These are phyloP conservation scores for Urtica urens DNA, from an alignment of 306 rosid species.

Conservation along the genomic window DNA sequence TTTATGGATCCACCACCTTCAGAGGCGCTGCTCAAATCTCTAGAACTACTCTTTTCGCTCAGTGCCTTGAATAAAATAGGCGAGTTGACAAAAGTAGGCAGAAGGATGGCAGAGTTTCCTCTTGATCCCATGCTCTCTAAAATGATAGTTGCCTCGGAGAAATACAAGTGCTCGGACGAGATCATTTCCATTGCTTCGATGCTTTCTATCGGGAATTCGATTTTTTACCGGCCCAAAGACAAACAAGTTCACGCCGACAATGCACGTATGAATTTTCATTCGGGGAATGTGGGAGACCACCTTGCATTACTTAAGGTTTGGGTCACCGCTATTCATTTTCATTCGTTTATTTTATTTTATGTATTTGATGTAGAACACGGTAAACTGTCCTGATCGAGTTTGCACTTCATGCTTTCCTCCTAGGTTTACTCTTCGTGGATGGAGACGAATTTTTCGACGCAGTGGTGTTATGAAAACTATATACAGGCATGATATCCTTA, in stretches of 20 bases:
- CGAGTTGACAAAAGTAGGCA: constrained; percentile 79
- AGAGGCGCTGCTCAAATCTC: constrained; percentile 80
- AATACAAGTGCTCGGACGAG: constrained; percentile 76
- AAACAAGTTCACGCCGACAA: constrained; percentile 97
- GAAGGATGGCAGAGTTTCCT: constrained; percentile 96
- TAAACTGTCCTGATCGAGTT: constrained; percentile 5
- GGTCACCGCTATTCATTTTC: background rate
- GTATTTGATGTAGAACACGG: constrained; percentile 2
- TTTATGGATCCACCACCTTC: constrained; percentile 99
- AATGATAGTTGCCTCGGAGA: constrained; percentile 88
- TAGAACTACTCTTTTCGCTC: constrained; percentile 78
- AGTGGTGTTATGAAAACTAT: constrained; percentile 91
- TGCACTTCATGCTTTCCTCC: background rate
- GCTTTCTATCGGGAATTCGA: constrained; percentile 90
- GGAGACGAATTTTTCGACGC: constrained; percentile 91
- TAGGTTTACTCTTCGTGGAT: constrained; percentile 95
- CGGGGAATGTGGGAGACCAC: constrained; percentile 92
- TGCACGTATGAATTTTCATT: constrained; percentile 82
- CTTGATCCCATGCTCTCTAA: constrained; percentile 92
- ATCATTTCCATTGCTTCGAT: constrained; percentile 79
- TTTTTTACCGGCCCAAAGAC: constrained; percentile 95
- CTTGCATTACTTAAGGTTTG: constrained; percentile 71
- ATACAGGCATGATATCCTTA: constrained; percentile 70
- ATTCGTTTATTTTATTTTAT: constrained; percentile 5
- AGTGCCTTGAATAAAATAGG: constrained; percentile 81